phyloP scores from a whole-genome alignment of 495 filamentous ascomycete genomes.

The Symbiotaphrina buchneri region DNA sequence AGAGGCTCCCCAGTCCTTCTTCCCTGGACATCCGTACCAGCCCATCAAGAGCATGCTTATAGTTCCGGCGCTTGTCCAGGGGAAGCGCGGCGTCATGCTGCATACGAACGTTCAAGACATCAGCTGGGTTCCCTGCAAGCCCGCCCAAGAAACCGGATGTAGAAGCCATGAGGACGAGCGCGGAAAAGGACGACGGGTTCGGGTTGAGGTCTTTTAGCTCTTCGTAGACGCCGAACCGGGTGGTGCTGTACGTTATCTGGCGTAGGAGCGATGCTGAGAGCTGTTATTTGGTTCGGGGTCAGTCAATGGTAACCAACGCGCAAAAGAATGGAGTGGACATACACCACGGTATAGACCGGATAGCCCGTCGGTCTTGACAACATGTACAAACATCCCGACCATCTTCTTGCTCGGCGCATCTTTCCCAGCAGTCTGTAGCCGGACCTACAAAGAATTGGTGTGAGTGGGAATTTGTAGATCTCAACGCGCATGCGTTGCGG shows the following conservation, averaged over 20 bases:
- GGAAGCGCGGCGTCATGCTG: slow-evolving; percentile 82
- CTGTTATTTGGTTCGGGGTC: slow-evolving; percentile 12
- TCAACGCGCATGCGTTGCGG: not conserved
- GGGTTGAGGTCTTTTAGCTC: slow-evolving; percentile 46
- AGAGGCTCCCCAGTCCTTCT: slow-evolving; percentile 51
- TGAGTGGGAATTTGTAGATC: not conserved
- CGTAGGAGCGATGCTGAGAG: slow-evolving; percentile 82
- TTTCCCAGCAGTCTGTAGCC: slow-evolving; percentile 47
- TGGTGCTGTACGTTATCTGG: slow-evolving; percentile 76
- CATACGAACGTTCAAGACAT: slow-evolving; percentile 96
- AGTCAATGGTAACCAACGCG: not conserved
- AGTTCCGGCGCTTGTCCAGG: slow-evolving; percentile 51
- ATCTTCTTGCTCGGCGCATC: slow-evolving; percentile 29
- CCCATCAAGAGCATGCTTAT: slow-evolving; percentile 73
- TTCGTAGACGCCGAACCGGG: slow-evolving; percentile 87
- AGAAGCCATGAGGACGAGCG: slow-evolving; percentile 59
- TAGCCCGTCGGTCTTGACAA: slow-evolving; percentile 43
- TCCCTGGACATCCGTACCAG: slow-evolving; percentile 60
- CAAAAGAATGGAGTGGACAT: slow-evolving; percentile 10
- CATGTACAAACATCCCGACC: slow-evolving; percentile 60
- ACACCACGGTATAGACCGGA: slow-evolving; percentile 63
- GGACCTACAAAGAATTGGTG: slow-evolving; percentile 30
- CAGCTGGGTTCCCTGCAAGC: slow-evolving; percentile 77
- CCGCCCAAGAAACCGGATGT: slow-evolving; percentile 78
- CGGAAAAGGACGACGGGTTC: slow-evolving; percentile 34